phyloP scores from a whole-genome alignment of 108 stramenopile species.

The Cyclotella choctawhatcheeana region DNA sequence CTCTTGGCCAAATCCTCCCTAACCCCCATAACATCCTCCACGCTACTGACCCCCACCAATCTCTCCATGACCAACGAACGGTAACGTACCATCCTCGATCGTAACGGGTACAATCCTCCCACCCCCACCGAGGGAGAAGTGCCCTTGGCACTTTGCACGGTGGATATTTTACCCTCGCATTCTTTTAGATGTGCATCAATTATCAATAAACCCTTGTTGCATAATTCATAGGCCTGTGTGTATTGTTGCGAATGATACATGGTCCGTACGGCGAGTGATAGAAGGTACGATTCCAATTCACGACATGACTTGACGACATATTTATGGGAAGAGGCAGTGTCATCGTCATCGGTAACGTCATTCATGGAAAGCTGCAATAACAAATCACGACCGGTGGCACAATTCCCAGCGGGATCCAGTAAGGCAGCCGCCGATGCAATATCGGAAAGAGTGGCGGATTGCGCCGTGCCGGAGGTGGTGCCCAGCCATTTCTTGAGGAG shows the following conservation, averaged over 20 bases:
- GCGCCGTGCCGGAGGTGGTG: slow-evolving; percentile 71
- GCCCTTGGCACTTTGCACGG: slow-evolving; percentile 16
- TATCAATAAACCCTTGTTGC: slow-evolving; percentile 57
- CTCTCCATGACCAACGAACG: slow-evolving; percentile 55
- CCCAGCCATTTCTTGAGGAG: slow-evolving; percentile 86
- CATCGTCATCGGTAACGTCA: slow-evolving; percentile 13
- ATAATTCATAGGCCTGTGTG: slow-evolving; percentile 52
- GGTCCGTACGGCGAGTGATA: slow-evolving; percentile 70
- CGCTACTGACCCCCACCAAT: neutral
- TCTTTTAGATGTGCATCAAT: slow-evolving; percentile 58
- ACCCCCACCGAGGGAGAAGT: slow-evolving; percentile 21
- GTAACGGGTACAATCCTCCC: slow-evolving; percentile 73
- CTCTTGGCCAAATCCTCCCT: slow-evolving; percentile 46
- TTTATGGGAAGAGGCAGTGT: neutral
- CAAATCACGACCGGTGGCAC: slow-evolving; percentile 55
- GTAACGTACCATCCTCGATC: slow-evolving; percentile 82
- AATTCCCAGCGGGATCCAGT: slow-evolving; percentile 59
- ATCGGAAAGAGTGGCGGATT: slow-evolving; percentile 53
- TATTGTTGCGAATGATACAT: slow-evolving; percentile 62
- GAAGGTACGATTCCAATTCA: slow-evolving; percentile 78
- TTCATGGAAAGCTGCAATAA: slow-evolving; percentile 25
- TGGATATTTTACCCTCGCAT: slow-evolving; percentile 5
- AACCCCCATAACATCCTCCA: slow-evolving; percentile 21
- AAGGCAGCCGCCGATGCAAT: slow-evolving; percentile 58
- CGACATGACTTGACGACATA: slow-evolving; percentile 55